These are phyloP conservation scores for Inga oerstediana DNA, from an alignment of 306 rosid species.

Conservation along the genomic window DNA sequence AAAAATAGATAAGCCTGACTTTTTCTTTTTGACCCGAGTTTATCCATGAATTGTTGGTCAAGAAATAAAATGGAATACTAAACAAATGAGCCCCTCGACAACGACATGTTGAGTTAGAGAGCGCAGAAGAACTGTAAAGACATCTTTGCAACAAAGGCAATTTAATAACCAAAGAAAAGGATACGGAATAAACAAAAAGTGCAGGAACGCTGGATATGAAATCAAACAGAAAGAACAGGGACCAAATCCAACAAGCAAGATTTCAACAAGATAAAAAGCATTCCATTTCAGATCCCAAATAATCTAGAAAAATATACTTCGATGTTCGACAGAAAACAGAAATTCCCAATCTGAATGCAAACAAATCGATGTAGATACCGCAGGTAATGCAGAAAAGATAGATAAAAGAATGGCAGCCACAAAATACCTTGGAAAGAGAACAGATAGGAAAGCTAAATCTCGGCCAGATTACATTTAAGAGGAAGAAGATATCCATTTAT, in stretches of 20 bases:
- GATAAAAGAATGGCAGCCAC: neutral
- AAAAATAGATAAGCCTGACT: neutral
- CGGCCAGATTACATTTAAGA: neutral
- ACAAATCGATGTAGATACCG: neutral
- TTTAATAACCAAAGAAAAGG: neutral
- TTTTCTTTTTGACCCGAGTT: neutral
- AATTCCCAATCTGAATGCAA: neutral
- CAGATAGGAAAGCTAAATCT: neutral
- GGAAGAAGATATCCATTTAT: neutral
- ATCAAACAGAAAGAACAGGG: neutral
- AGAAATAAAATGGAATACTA: neutral
- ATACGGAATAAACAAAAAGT: neutral
- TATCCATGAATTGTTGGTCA: constrained; percentile 8
- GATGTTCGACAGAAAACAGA: neutral
- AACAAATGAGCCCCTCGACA: neutral
- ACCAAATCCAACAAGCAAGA: neutral
- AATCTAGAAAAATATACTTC: neutral
- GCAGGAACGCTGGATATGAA: neutral
- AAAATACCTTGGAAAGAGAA: neutral
- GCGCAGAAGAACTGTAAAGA: neutral
- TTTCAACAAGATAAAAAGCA: neutral
- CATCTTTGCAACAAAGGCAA: neutral
- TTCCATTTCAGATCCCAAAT: neutral
- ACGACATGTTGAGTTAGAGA: neutral
- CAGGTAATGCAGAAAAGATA: neutral